Conservation (phyloP, 768 basidiomycete genomes). For the Postia placenta region DNA sequence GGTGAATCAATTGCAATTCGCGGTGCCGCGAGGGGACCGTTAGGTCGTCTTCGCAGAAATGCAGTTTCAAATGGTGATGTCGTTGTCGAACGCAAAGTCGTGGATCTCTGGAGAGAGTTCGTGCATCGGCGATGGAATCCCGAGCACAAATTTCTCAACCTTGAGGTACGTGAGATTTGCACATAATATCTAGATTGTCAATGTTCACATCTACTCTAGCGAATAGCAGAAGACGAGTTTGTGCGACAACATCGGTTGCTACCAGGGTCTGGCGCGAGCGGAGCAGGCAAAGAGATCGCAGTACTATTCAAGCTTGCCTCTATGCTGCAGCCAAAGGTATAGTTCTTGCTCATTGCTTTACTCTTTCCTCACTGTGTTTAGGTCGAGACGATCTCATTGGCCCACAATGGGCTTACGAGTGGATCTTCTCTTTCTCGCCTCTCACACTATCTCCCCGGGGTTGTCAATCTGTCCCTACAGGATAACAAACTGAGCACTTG, state of each 20-base stretch:
- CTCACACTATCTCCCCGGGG: slow-evolving; percentile 67
- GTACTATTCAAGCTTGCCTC: slow-evolving; percentile 88
- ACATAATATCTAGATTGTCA: background rate
- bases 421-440: slow-evolving; percentile 58
- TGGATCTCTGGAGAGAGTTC: slow-evolving; percentile 74
- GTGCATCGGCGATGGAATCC: slow-evolving; percentile 69
- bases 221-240: slow-evolving; percentile 71
- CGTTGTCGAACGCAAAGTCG: slow-evolving; percentile 26
- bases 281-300: slow-evolving; percentile 48
- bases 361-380: slow-evolving; percentile 20
- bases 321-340: slow-evolving; percentile 69
- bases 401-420: slow-evolving; percentile 63
- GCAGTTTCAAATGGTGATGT: slow-evolving; percentile 32
- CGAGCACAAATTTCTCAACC: slow-evolving; percentile 65
- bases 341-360: slow-evolving; percentile 17
- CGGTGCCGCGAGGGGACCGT: slow-evolving; percentile 49
- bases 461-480: slow-evolving; percentile 76
- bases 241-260: slow-evolving; percentile 60
- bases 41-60: slow-evolving; percentile 56
- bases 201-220: slow-evolving; percentile 32
- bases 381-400: slow-evolving; percentile 81
- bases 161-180: slow-evolving; percentile 53
- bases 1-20: slow-evolving; percentile 58
- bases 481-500: slow-evolving; percentile 66
- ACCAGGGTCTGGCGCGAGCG: background rate